Evolutionary conservation across 805 yeast genomes (phyloP).

Genomic region (Dipodascus albidus): DNA sequence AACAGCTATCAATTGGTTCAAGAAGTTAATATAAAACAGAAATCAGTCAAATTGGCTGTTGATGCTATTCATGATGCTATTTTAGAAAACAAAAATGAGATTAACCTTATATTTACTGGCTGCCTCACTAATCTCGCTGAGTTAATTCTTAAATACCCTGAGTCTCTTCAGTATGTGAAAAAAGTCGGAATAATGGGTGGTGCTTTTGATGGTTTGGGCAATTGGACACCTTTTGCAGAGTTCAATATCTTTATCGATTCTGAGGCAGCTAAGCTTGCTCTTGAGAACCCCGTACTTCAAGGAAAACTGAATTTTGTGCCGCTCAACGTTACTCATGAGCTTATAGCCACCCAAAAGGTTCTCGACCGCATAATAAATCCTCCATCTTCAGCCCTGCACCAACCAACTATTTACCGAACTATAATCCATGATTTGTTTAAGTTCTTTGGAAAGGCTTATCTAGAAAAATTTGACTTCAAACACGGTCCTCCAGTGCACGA

Average conservation of each 20-base stretch:
- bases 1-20: not conserved
- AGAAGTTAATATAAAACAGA: constrained; percentile 24
- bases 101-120: constrained; percentile 65
- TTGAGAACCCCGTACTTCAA: constrained; percentile 36
- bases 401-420: constrained; percentile 36
- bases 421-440: constrained; percentile 43
- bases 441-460: constrained; percentile 37
- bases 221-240: constrained; percentile 47
- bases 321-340: constrained; percentile 58
- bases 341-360: constrained; percentile 37
- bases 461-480: constrained; percentile 31
- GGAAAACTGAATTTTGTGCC: constrained; percentile 48
- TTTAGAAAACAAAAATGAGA: constrained; percentile 31
- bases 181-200: constrained; percentile 74
- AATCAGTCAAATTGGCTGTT: constrained; percentile 44
- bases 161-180: constrained; percentile 36
- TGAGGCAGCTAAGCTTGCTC: constrained; percentile 51
- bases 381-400: constrained; percentile 25
- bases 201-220: constrained; percentile 32
- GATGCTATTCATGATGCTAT: constrained; percentile 35
- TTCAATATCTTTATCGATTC: constrained; percentile 73
- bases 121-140: constrained; percentile 62
- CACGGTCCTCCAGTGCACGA: constrained; percentile 74
- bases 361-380: too few relatives aligned
- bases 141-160: constrained; percentile 45